Conservation (phyloP, 2,329 filamentous ascomycete species). For the Annulohypoxylon truncatum region DNA sequence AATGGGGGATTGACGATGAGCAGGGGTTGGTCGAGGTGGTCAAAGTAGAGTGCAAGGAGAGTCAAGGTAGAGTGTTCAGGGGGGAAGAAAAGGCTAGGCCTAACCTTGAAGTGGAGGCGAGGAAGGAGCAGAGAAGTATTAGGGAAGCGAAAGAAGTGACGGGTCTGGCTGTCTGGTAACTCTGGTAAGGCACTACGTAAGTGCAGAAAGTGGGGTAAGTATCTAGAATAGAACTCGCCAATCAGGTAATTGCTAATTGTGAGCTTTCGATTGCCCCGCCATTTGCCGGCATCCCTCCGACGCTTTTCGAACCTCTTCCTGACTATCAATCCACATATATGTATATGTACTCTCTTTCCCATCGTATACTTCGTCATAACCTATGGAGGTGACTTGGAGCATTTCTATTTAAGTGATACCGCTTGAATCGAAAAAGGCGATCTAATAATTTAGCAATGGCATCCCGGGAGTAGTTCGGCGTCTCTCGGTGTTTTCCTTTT, state of each 20-base stretch:
- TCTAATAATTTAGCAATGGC: background rate
- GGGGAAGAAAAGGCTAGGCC: background rate
- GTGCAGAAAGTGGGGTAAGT: slow-evolving; percentile 37
- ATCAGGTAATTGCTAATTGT: slow-evolving; percentile 40
- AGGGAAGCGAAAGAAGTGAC: slow-evolving; percentile 1
- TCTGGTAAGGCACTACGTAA: slow-evolving; percentile 27
- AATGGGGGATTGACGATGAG: slow-evolving; percentile 22
- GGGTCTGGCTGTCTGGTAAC: background rate
- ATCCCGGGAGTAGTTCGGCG: slow-evolving; percentile 16
- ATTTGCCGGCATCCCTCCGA: slow-evolving; percentile 40
- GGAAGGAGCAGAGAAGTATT: too few species aligned
- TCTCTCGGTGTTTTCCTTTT: slow-evolving; percentile 23
- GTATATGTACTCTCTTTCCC: background rate
- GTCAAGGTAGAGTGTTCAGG: slow-evolving; percentile 1
- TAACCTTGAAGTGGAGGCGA: background rate
- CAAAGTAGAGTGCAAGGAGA: background rate
- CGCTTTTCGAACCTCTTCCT: background rate
- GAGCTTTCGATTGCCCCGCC: slow-evolving; percentile 34
- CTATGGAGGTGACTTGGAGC: background rate
- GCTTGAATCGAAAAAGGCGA: slow-evolving; percentile 6
- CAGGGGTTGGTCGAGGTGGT: background rate
- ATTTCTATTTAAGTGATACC: slow-evolving; percentile 10
- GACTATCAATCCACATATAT: slow-evolving; percentile 16
- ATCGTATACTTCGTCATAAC: slow-evolving; percentile 1
- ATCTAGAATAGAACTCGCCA: slow-evolving; percentile 16